Evolutionary conservation across 2,329 filamentous ascomycete species (phyloP).

Genomic region (Juglanconis sp.): DNA sequence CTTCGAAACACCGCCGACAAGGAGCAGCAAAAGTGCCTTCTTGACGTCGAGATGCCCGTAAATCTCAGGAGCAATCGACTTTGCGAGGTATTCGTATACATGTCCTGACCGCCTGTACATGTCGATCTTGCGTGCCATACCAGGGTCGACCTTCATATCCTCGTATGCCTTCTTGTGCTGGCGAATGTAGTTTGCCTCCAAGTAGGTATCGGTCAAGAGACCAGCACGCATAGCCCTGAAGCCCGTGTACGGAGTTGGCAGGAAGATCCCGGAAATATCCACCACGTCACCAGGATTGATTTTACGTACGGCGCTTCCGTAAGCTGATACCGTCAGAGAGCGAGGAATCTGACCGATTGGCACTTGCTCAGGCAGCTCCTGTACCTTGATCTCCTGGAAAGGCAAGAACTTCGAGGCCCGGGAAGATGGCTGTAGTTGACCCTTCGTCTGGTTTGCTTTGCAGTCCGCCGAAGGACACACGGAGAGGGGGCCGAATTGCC

Average conservation of each 20-base stretch:
- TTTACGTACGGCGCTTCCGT: conserved; percentile 79
- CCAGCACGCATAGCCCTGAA: conserved; percentile 96
- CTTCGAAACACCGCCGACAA: conserved; percentile 95
- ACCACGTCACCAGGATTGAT: conserved; percentile 93
- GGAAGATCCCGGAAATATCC: conserved; percentile 90
- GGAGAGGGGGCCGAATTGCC: conserved; percentile 82
- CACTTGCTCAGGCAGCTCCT: conserved; percentile 98
- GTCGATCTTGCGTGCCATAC: conserved; percentile 78
- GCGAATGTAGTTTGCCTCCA: conserved; percentile 88
- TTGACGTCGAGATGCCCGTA: conserved; percentile 96
- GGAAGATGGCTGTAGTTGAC: conserved; percentile 91
- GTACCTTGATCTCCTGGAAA: conserved; percentile 98
- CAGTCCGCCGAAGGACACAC: conserved; percentile 91
- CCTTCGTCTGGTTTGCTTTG: conserved; percentile 84
- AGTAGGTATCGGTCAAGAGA: conserved; percentile 92
- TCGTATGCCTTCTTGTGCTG: conserved; percentile 99
- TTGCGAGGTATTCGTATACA: conserved; percentile 91
- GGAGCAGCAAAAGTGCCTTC: conserved; percentile 89
- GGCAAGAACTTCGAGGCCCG: conserved; percentile 94
- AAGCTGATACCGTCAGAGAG: conserved; percentile 83
- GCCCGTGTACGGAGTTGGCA: conserved; percentile 97
- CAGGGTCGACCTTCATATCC: conserved; percentile 79
- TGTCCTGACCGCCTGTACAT: conserved; percentile 81
- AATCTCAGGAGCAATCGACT: conserved; percentile 96
- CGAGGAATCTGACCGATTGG: conserved; percentile 96